Percentiles rank a stretch among this genome's conserved stretches.
These are phyloP conservation scores for Suhomyces atakaporum DNA, from an alignment of 1,139 yeast species.

Conservation along the genomic window DNA sequence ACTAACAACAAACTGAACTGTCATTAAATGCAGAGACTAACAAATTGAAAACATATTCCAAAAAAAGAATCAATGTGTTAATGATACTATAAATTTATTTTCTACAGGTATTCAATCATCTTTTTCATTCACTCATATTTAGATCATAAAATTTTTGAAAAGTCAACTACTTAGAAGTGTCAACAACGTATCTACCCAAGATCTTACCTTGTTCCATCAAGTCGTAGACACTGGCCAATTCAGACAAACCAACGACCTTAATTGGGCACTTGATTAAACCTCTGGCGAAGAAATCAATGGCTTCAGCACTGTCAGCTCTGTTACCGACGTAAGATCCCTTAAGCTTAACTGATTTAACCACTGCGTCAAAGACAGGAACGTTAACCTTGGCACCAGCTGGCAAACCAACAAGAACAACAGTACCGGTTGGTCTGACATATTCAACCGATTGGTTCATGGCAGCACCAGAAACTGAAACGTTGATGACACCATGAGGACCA, in stretches of 20 bases:
- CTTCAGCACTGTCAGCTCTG: slow-evolving; percentile 78
- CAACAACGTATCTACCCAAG: slow-evolving; percentile 77
- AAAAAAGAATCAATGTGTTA: too few species aligned
- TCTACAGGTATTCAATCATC: not conserved
- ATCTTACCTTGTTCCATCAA: slow-evolving; percentile 72
- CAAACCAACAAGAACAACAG: slow-evolving; percentile 78
- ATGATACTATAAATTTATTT: not conserved
- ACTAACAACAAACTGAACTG: too few species aligned
- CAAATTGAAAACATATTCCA: too few species aligned
- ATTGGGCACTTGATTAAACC: slow-evolving; percentile 73
- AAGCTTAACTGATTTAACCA: slow-evolving; percentile 63
- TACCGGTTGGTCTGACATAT: slow-evolving; percentile 74
- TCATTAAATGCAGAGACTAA: too few species aligned
- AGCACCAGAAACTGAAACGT: slow-evolving; percentile 74
- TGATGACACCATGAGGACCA: slow-evolving; percentile 74
- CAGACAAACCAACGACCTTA: slow-evolving; percentile 67
- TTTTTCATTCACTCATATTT: not conserved
- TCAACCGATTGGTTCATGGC: slow-evolving; percentile 71
- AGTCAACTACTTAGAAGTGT: slow-evolving; percentile 52
- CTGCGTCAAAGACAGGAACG: slow-evolving; percentile 65
- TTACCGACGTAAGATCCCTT: slow-evolving; percentile 81
- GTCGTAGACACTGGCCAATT: slow-evolving; percentile 61
- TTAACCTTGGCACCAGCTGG: slow-evolving; percentile 70
- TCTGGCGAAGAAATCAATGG: slow-evolving; percentile 68
- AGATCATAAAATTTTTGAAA: not conserved